Evolutionary conservation across 192 early-diverging fungal genomes (phyloP).

Genomic region (Endogone sp.): DNA sequence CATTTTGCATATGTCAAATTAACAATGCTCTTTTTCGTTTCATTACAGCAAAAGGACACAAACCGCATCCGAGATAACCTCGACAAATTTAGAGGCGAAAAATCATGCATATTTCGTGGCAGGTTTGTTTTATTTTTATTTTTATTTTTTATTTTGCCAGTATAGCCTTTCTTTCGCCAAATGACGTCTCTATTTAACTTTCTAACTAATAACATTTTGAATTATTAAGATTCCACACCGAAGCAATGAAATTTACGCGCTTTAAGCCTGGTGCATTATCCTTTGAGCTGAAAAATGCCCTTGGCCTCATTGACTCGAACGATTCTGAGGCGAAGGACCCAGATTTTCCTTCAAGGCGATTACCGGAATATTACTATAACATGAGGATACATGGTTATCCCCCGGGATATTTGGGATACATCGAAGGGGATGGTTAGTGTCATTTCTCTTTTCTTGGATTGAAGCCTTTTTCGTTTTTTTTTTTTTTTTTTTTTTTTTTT

Average conservation of each 20-base stretch:
- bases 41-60: background rate
- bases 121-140: too few species aligned
- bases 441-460: background rate
- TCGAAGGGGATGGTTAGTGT: background rate
- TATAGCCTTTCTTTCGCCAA: too few species aligned
- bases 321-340: background rate
- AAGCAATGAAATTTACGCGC: background rate
- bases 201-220: too few species aligned
- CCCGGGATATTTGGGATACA: background rate
- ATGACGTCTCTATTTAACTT: too few species aligned
- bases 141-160: too few species aligned
- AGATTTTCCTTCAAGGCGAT: background rate
- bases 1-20: background rate
- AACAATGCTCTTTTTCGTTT: background rate
- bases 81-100: background rate
- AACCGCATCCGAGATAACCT: background rate
- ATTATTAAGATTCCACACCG: slow-evolving; percentile 4
- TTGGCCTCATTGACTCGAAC: slow-evolving; percentile 2
- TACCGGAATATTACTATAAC: slow-evolving; percentile 4
- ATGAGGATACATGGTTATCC: slow-evolving; percentile 10
- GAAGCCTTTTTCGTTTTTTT: background rate
- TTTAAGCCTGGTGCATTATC: slow-evolving; percentile 8
- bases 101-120: background rate
- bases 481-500: background rate
- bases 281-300: slow-evolving; percentile 6